Base-by-base conservation (phyloP, 495 filamentous ascomycete genomes). In the Jackrogersella multiformis region DNA sequence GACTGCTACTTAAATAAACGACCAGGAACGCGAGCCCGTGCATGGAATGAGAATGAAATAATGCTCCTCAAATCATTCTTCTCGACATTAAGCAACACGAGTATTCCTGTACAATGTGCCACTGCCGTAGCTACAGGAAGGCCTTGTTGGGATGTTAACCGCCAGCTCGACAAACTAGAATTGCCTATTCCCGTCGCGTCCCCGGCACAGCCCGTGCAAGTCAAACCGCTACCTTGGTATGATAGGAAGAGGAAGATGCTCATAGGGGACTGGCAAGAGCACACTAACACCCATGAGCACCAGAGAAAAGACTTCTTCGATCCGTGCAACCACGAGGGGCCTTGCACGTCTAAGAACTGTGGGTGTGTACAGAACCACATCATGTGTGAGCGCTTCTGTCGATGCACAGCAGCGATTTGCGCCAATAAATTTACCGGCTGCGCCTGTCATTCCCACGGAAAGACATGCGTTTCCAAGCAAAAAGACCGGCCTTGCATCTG, bases 381-480 rank as follows among this genome's bases (percentile, higher is more conserved):
- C 38, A 80, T 87, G 16, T 93, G 90, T 67, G 90, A 93, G 68
- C 86, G 86, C 53, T 84, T 83, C 52, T 92, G 90, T 64, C 76
- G 75, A 3, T 93, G 90, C 70, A 82, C 80, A 4, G 73, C 82
- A 2, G 77, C 82, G 2, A 77, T 80, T 26, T 92, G 90, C 64
- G 79, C 79, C 13, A 77, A 88, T 23, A 86, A 87, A 55, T 92
- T 88, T 73, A 86, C 81, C 3, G 90, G 90, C 20, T 92, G 90
- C 71, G 77, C 78, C 2, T 92, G 90, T 70, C 79, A 81, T 39
- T 79, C 79, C 1, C 72, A 74, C 1, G 79, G 80, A 20, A 84
- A 81, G 71, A 79, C 81, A 1, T 90, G 88, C 64, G 61, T 78
- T 51, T 55, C 77, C 61, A 74, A 76, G 41, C 78, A 83, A 42